A percentile compares a stretch with the other conserved stretches of the same genome.
These are phyloP conservation scores for Hyaloscypha bicolor DNA, from an alignment of 495 filamentous ascomycete genomes.

Conservation along the genomic window DNA sequence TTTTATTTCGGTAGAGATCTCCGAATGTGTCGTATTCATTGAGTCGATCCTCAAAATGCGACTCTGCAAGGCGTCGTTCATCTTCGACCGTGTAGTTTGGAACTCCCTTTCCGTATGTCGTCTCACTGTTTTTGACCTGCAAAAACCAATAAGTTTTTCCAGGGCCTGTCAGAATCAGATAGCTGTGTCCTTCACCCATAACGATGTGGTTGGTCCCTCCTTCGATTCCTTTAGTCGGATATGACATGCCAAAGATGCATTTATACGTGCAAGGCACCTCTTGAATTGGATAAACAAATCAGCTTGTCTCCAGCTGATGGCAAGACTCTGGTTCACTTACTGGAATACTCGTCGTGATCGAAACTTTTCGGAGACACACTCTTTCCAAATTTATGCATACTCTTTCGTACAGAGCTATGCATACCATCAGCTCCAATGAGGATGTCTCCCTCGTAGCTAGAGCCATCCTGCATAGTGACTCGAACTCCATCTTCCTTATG, in stretches of 20 bases:
- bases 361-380: slow-evolving; percentile 1
- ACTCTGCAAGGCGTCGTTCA: background rate
- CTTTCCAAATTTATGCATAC: slow-evolving; percentile 27
- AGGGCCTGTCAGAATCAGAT: no score
- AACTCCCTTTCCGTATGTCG: background rate
- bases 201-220: background rate
- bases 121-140: background rate
- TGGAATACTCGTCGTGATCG: slow-evolving; percentile 17
- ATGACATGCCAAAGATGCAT: background rate
- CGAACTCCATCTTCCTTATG: slow-evolving; percentile 27
- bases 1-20: background rate
- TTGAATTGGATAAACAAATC: background rate
- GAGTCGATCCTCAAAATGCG: background rate
- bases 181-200: no score
- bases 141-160: background rate
- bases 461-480: slow-evolving; percentile 28
- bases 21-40: background rate
- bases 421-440: slow-evolving; percentile 39
- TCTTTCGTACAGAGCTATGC: slow-evolving; percentile 26
- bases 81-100: background rate
- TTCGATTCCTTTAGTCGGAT: background rate
- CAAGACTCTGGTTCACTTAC: slow-evolving; percentile 39
- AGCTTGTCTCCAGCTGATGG: no score
- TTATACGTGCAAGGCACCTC: background rate
- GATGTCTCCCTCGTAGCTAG: slow-evolving; percentile 31